These are phyloP conservation scores for Vigna hirtella DNA, from an alignment of 306 rosid species.

Conservation along the genomic window DNA sequence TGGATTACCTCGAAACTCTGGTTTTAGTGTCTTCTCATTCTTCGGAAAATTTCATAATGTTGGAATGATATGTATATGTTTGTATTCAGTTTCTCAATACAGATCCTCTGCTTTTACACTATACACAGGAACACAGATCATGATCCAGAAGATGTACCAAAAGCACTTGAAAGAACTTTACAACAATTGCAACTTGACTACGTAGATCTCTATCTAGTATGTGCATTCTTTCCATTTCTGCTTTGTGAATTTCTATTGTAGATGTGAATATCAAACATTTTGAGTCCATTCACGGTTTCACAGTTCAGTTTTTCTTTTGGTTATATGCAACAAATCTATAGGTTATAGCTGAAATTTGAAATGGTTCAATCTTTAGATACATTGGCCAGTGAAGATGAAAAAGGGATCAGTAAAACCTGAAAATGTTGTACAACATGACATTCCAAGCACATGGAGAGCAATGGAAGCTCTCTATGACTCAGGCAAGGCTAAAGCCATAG, in stretches of 20 bases:
- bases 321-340: neutral
- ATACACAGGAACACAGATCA: neutral
- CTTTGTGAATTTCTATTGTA: neutral
- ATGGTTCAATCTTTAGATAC: neutral
- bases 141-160: constrained; percentile 13
- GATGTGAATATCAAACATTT: neutral
- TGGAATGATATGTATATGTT: neutral
- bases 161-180: neutral
- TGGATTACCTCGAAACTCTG: constrained; percentile 90
- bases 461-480: constrained; percentile 15
- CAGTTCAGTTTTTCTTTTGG: neutral
- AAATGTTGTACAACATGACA: neutral
- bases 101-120: neutral
- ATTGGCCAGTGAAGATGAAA: constrained; percentile 4
- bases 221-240: neutral
- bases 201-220: neutral
- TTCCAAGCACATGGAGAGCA: constrained; percentile 21
- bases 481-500: constrained; percentile 16
- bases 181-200: neutral
- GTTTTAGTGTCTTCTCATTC: constrained; percentile 42
- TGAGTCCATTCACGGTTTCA: neutral
- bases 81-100: neutral
- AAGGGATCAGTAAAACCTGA: neutral
- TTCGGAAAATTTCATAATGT: neutral
- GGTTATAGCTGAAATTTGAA: neutral